Evolutionary conservation across 345 rosid species (phyloP), one percentile per base, ranked within the genome.

Genomic region (Schrenkiella parvula): DNA sequence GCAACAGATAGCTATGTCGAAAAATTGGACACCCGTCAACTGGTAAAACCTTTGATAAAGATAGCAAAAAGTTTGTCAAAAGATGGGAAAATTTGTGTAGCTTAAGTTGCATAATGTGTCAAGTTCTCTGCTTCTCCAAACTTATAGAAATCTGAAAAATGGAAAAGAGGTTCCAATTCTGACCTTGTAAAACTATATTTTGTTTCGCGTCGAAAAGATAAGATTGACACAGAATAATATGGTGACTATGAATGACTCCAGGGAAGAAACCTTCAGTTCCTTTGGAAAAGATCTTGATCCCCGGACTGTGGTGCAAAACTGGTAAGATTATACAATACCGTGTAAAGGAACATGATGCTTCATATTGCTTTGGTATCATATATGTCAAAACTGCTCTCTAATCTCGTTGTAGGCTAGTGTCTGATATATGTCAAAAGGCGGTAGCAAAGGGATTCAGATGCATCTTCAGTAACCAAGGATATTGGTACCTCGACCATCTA

Each of bases 401-500:
- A 66, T 32, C 64, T 42, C 25, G 19, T 64, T 31, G 59, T 76
- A 91, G 98, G 99, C 79, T 89, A 84, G 93, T 91, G 35, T 79
- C 84, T 26, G 92, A 90, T 50, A 91, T 95, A 73, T 95, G 97
- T 76, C 87, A 89, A 38, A 87, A 74, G 81, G 98, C 86, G 2
- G 92, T 89, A 54, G 86, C 90, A 19, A 91, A 89, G 78, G 99
- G 97, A 64, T 88, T 91, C 78, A 85, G 81, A 79, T 95, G 98
- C 86, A 89, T 91, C 21, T 95, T 76, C 79, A 89, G 96, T 80
- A 84, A 91, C 80, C 95, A 89, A 82, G 95, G 87, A 2, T 81
- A 86, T 64, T 88, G 98, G 98, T 91, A 93, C 78, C 91, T 91
- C 25, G 95, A 89, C 72, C 95, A 91, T 83, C 82, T 92, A 12